These are phyloP conservation scores for Tylopilus sp. DNA, from an alignment of 768 basidiomycete species.

Conservation along the genomic window DNA sequence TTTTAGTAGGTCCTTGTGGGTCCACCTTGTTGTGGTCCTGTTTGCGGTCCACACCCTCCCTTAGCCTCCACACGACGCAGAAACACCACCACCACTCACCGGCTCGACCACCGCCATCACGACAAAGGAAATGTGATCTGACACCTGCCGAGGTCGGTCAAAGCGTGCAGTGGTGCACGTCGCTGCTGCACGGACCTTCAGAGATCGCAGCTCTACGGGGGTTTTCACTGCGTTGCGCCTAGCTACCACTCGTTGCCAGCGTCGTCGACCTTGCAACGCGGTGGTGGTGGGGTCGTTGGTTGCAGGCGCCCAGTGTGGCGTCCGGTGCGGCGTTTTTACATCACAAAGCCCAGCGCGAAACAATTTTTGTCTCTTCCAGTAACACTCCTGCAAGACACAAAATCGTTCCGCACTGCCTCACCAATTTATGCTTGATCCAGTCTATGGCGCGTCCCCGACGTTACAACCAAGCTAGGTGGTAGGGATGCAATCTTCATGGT, in stretches of 20 bases:
- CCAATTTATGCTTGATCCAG: neutral
- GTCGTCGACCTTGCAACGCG: neutral
- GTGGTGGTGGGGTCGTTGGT: constrained; percentile 1
- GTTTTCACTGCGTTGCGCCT: neutral
- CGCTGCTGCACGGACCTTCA: neutral
- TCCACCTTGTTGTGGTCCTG: constrained; percentile 33
- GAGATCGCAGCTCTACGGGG: neutral
- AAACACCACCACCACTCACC: constrained; percentile 14
- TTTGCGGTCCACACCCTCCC: constrained; percentile 16
- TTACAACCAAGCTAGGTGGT: too few species aligned
- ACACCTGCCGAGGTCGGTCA: constrained; percentile 14
- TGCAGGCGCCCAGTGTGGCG: constrained; percentile 5
- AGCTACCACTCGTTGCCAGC: neutral
- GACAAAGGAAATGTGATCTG: neutral
- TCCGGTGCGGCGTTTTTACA: constrained; percentile 3
- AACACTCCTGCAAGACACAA: neutral
- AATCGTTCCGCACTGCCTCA: neutral
- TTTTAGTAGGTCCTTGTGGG: constrained; percentile 36
- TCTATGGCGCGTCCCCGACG: neutral
- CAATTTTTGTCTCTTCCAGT: neutral
- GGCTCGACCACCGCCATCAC: constrained; percentile 11
- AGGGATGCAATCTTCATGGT: neutral
- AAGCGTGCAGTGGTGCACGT: constrained; percentile 9
- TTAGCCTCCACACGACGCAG: neutral
- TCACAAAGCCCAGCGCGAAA: neutral